phyloP scores from a whole-genome alignment of 1,139 yeast species.

The Candida sp. region DNA sequence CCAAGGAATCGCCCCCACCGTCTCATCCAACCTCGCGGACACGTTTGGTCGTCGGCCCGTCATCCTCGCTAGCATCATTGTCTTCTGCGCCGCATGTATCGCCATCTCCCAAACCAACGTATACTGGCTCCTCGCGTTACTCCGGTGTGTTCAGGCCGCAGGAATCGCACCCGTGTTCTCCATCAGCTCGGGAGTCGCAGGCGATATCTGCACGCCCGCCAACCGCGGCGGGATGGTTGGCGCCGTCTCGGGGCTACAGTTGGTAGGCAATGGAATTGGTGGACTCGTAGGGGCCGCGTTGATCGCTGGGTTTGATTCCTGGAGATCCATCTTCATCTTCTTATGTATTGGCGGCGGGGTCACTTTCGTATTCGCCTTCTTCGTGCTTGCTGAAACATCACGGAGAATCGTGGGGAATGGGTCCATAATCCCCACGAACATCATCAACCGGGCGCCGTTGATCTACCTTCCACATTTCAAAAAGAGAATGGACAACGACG shows the following conservation, averaged over 20 bases:
- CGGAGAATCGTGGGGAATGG: conserved; percentile 45
- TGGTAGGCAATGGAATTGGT: conserved; percentile 45
- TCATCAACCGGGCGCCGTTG: conserved; percentile 26
- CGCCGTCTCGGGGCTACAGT: conserved; percentile 35
- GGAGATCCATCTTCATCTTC: conserved; percentile 45
- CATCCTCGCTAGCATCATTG: conserved; percentile 28
- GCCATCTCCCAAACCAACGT: conserved; percentile 38
- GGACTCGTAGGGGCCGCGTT: conserved; percentile 44
- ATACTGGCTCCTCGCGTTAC: conserved; percentile 38
- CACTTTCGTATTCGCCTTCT: conserved; percentile 25
- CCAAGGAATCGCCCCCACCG: conserved; percentile 42
- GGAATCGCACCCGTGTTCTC: conserved; percentile 47
- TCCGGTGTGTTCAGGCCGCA: conserved; percentile 45
- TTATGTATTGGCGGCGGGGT: conserved; percentile 41
- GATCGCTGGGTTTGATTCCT: conserved; percentile 28
- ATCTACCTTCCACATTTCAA: conserved; percentile 27
- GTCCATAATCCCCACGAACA: conserved; percentile 27
- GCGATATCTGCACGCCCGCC: conserved; percentile 40
- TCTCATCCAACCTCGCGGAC: conserved; percentile 40
- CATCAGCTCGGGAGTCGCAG: conserved; percentile 43
- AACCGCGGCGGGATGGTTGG: conserved; percentile 48
- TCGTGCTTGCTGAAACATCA: conserved; percentile 40
- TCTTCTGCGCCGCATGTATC: conserved; percentile 36
- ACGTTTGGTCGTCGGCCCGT: conserved; percentile 41
- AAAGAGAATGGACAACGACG: conserved; percentile 29